Percentiles rank a stretch among this genome's conserved stretches.
Conservation (phyloP, 352 stramenopile genomes). For the Globisporangium rhizosaccharum region DNA sequence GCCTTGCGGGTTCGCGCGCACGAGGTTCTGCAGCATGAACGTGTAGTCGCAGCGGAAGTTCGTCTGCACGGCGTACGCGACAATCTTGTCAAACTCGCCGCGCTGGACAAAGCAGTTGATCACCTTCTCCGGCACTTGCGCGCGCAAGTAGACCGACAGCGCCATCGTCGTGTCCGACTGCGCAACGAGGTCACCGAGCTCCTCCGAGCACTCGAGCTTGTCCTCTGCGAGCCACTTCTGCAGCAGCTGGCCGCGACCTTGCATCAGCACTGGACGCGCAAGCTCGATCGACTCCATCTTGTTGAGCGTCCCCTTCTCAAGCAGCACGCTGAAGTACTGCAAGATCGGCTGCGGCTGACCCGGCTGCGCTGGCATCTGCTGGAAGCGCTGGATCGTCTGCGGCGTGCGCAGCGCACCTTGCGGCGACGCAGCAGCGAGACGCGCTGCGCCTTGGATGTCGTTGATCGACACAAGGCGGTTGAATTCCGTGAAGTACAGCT, state of each 20-base stretch:
- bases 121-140: conserved; percentile 98
- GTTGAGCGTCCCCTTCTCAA: conserved; percentile 98
- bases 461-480: conserved; percentile 90
- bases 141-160: conserved; percentile 96
- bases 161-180: conserved; percentile 97
- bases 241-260: conserved; percentile 96
- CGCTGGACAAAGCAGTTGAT: conserved; percentile 99
- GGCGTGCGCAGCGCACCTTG: conserved; percentile 93
- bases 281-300: conserved; percentile 99
- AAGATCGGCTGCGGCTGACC: conserved; percentile 97
- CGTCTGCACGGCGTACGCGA: conserved; percentile 91
- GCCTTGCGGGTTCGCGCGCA: conserved; percentile 97
- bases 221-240: conserved; percentile 99
- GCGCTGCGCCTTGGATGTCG: conserved; percentile 78
- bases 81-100: conserved; percentile 99
- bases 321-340: conserved; percentile 98
- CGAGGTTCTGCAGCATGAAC: conserved; percentile 98
- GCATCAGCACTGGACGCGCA: conserved; percentile 95
- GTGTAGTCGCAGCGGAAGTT: conserved; percentile 99
- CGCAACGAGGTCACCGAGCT: conserved; percentile 96
- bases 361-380: conserved; percentile 96
- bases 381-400: conserved; percentile 98
- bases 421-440: conserved; percentile 89
- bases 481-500: conserved; percentile 98
- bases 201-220: conserved; percentile 97